Evolutionary conservation across 2,329 filamentous ascomycete genomes (phyloP), one percentile per base, ranked within the genome.

Genomic region (Hypomyces rosellus): DNA sequence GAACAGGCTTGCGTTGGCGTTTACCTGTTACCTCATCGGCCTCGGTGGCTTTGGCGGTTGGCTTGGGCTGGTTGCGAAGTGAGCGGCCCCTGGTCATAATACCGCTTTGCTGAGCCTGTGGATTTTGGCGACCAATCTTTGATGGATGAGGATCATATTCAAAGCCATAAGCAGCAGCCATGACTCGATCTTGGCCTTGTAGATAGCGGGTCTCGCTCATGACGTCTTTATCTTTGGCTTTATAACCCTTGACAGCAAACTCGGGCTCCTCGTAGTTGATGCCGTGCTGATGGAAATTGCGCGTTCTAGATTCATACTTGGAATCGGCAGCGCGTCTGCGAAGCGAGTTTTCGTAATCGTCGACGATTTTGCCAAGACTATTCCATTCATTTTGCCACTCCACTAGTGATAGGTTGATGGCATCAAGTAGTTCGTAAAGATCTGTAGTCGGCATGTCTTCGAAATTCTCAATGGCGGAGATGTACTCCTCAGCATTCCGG

Each of bases 151-250:
- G 71, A 56, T 84, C 80, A 56, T 83, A 81, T 53, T 82, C 77
- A 57, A 84, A 83, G 14, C 77, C 75, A 58, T 84, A 85, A 1
- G 75, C 72, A 53, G 77, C 72, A 7, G 81, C 80, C 73, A 80
- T 78, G 54, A 82, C 70, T 49, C 71, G 71, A 64, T 84, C 80
- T 60, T 85, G 76, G 48, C 71, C 61, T 49, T 77, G 74, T 4
- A 74, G 69, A 40, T 77, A 71, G 20, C 71, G 66, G 1, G 71
- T 71, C 48, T 76, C 74, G 30, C 64, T 68, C 55, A 69, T 65
- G 2, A 68, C 61, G 41, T 76, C 74, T 36, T 67, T 66, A 45
- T 70, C 67, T 43, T 72, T 69, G 15, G 76, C 72, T 45, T 73
- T 72, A 56, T 76, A 74, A 13, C 78, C 79, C 61, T 75, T 78